Evolutionary conservation across 164 flowering plant genomes (phyloP), one percentile per base, ranked within the genome.

Genomic region (Nymphaea colorata): DNA sequence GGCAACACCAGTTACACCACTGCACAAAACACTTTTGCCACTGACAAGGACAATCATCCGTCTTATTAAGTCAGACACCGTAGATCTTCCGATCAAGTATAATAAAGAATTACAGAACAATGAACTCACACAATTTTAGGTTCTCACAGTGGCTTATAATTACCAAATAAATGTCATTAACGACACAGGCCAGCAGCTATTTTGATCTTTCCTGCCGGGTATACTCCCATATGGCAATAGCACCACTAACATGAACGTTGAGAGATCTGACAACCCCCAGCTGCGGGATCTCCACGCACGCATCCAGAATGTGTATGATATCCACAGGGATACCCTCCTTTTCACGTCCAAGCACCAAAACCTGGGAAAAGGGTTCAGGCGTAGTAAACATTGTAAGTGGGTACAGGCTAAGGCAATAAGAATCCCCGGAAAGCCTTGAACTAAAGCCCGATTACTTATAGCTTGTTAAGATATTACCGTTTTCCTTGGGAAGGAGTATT

Each of bases 311-410:
- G 69, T 95, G 99, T 53, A 92, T 92, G 73, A 92, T 83, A 74
- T 92, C 97, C 70, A 90, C 98, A 4, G 98, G 99, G 75, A 95
- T 90, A 4, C 99, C 99, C 75, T 92, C 97, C 77, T 92, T 95
- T 76, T 95, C 99, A 44, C 89, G 92, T 12, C 99, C 98, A 71
- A 95, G 96, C 67, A 95, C 97, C 70, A 95, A 77, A 15, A 92
- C 96, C 98, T 91, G 84, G 59, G 60, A 25, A 66, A 66, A 6
- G 67, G n/a, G 42, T 17, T 0, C 63, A 61, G 6, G 41, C 36
- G 36, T 25, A 25, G 36, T 61, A 6, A 45, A 45, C 53, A 45
- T 5, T 10, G 14, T 61, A 25, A 67, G 43, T 61, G 53, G 53
- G 5, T 5, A 45, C 53, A 45, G 7, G 53, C 51, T 45, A 2